Conservation (phyloP, 306 rosid genomes). For the Cicer chorassanicum region DNA sequence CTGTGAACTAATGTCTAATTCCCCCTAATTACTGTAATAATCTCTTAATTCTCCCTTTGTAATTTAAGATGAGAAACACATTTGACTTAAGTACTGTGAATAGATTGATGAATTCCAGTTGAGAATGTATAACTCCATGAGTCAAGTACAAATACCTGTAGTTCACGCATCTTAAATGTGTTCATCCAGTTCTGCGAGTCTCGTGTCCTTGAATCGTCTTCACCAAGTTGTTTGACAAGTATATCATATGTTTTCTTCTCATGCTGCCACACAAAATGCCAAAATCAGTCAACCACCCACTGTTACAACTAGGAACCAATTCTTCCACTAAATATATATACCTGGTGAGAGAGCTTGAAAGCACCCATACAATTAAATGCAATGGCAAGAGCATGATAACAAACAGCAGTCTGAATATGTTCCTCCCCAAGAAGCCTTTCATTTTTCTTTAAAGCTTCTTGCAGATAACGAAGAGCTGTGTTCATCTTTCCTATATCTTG, state of each 20-base stretch:
- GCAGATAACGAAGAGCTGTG: conserved; percentile 98
- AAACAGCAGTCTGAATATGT: conserved; percentile 98
- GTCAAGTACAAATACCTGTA: conserved; percentile 60
- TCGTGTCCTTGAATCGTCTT: conserved; percentile 91
- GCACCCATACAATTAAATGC: conserved; percentile 99
- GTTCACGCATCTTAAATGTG: conserved; percentile 93
- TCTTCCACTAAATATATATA: conserved; percentile 34
- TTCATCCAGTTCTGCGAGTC: conserved; percentile 98
- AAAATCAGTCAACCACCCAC: conserved; percentile 34
- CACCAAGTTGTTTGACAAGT: conserved; percentile 96
- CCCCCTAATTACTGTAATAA: not conserved
- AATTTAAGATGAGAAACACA: not conserved
- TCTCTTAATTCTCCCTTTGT: not conserved
- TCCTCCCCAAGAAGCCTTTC: conserved; percentile 97
- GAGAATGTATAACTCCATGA: not conserved
- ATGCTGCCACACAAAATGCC: conserved; percentile 63
- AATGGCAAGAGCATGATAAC: conserved; percentile 98
- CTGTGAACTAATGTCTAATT: not conserved
- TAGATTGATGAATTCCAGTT: not conserved
- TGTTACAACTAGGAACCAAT: conserved; percentile 1
- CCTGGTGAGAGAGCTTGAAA: conserved; percentile 97
- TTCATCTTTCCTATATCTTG: conserved; percentile 97
- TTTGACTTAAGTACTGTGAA: not conserved
- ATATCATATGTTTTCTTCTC: conserved; percentile 95
- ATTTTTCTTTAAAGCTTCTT: conserved; percentile 96